Evolutionary conservation across 1,284 basidiomycete species (phyloP).

Genomic region (Ganoderma sinense): DNA sequence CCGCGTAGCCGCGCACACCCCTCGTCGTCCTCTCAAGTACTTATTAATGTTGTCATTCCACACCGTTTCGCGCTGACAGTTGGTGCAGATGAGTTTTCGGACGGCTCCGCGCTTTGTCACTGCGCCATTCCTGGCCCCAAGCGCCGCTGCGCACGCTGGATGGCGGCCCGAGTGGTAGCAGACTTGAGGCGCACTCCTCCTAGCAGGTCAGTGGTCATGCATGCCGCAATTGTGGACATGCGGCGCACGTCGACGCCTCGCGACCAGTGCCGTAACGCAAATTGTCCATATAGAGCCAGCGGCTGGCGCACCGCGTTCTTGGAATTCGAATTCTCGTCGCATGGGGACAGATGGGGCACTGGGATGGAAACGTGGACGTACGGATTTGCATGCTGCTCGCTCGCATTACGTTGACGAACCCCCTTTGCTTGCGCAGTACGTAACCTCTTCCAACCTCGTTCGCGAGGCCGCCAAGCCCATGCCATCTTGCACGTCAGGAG

Average conservation of each 20-base stretch:
- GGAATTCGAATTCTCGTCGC: neutral
- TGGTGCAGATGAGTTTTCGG: neutral
- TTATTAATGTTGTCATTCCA: neutral
- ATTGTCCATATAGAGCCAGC: neutral
- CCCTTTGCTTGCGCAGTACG: neutral
- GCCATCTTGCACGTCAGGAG: neutral
- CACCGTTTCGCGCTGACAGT: slow-evolving; percentile 2
- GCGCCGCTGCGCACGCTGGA: neutral
- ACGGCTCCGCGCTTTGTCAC: neutral
- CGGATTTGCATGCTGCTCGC: neutral
- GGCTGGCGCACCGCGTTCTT: neutral
- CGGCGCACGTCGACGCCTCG: neutral
- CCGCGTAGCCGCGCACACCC: neutral
- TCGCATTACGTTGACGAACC: neutral
- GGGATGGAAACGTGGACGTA: neutral
- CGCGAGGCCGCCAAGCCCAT: neutral
- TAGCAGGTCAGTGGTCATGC: neutral
- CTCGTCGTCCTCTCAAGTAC: neutral
- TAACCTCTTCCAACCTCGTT: neutral
- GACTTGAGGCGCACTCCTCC: neutral
- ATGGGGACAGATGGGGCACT: neutral
- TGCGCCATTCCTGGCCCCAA: neutral
- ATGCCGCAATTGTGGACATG: neutral
- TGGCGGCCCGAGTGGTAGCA: neutral
- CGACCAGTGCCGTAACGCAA: neutral